Percentiles rank a stretch among this genome's conserved stretches.
Evolutionary conservation across 345 rosid genomes (phyloP).

Genomic region (Arabis alpina): DNA sequence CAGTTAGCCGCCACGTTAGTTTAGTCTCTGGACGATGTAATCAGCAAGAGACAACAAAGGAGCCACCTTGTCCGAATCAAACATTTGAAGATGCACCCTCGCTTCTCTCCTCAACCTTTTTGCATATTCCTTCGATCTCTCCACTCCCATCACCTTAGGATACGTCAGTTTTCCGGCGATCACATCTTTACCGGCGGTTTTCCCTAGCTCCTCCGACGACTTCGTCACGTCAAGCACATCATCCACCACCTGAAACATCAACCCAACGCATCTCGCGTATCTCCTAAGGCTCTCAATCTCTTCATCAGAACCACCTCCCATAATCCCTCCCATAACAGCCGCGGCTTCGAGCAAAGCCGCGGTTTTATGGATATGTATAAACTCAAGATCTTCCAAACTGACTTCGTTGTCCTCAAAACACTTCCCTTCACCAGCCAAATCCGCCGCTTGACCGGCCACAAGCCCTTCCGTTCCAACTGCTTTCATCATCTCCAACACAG

Average conservation of each 20-base stretch:
- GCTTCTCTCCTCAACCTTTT: conserved; percentile 57
- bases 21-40: conserved; percentile 47
- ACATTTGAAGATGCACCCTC: conserved; percentile 46
- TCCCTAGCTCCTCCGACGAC: conserved; percentile 67
- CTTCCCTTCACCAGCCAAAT: conserved; percentile 56
- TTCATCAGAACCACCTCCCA: conserved; percentile 65
- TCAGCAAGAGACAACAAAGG: conserved; percentile 69
- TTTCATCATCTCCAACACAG: conserved; percentile 50
- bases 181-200: conserved; percentile 83
- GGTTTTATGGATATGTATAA: conserved; percentile 70
- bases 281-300: conserved; percentile 68
- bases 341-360: conserved; percentile 67
- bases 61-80: conserved; percentile 57
- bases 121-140: conserved; percentile 60
- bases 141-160: conserved; percentile 67
- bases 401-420: background rate
- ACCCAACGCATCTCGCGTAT: conserved; percentile 61
- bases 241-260: conserved; percentile 80
- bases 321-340: conserved; percentile 65
- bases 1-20: background rate
- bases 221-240: conserved; percentile 81
- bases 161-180: conserved; percentile 66
- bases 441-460: conserved; percentile 78
- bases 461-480: conserved; percentile 67
- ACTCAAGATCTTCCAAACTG: conserved; percentile 60